Conservation (phyloP, 1,284 basidiomycete species). For the Retiboletus flavoniger region DNA sequence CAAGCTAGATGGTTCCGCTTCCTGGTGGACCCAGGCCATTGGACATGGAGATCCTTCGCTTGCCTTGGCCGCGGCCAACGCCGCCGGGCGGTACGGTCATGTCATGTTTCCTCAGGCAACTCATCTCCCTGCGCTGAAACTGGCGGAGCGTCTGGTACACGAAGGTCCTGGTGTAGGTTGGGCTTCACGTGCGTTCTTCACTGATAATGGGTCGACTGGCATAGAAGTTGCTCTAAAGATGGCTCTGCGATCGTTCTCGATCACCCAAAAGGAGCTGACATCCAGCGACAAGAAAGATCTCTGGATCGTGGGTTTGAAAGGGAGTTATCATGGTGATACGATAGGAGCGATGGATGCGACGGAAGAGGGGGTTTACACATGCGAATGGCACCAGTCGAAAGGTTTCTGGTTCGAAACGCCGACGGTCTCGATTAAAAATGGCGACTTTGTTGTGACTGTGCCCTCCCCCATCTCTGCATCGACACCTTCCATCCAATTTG, state of each 20-base stretch:
- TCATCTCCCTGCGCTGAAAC: constrained; percentile 79
- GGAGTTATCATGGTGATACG: constrained; percentile 97
- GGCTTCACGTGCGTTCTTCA: constrained; percentile 91
- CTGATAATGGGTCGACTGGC: constrained; percentile 92
- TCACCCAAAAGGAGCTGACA: constrained; percentile 38
- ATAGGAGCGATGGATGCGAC: constrained; percentile 98
- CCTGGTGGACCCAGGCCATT: constrained; percentile 97
- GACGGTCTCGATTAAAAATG: constrained; percentile 66
- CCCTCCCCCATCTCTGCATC: constrained; percentile 48
- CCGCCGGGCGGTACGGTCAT: constrained; percentile 93
- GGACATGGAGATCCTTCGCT: constrained; percentile 82
- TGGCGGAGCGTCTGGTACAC: constrained; percentile 71
- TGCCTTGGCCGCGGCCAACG: constrained; percentile 83
- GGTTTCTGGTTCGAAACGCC: constrained; percentile 95
- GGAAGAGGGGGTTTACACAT: constrained; percentile 88
- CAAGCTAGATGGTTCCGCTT: constrained; percentile 89
- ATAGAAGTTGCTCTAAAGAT: constrained; percentile 98
- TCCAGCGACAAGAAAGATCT: constrained; percentile 53
- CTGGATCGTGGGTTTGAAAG: constrained; percentile 85
- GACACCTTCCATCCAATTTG: constrained; percentile 26
- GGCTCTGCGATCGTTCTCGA: constrained; percentile 78
- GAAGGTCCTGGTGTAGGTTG: constrained; percentile 81
- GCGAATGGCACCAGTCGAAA: constrained; percentile 94
- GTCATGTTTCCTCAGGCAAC: constrained; percentile 93
- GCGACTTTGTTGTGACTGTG: constrained; percentile 59